A percentile compares a stretch with the other conserved stretches of the same genome.
phyloP scores from a whole-genome alignment of 2,329 filamentous ascomycete species.

The Hypomyces rosellus region DNA sequence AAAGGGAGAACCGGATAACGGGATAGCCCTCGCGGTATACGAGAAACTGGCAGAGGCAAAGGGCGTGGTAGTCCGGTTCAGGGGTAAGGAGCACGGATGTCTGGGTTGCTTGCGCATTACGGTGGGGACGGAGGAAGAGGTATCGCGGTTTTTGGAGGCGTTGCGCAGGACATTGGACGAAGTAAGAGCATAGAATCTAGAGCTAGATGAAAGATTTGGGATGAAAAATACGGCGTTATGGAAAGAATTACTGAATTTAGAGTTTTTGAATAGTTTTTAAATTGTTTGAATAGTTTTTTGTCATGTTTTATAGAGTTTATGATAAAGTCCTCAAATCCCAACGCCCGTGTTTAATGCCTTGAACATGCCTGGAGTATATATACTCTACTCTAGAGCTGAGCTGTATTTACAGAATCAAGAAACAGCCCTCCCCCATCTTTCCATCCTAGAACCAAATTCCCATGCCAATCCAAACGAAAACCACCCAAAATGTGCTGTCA shows the following conservation, averaged over 20 bases:
- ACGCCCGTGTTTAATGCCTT: background rate
- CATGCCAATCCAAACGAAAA: background rate
- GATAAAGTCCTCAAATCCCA: background rate
- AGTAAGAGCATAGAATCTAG: conserved; percentile 25
- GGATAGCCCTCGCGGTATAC: conserved; percentile 72
- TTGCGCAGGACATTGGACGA: conserved; percentile 47
- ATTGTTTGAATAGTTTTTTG: background rate
- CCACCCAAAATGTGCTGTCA: background rate
- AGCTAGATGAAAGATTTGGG: background rate
- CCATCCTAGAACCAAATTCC: too few species aligned
- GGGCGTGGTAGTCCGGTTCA: conserved; percentile 88
- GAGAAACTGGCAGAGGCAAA: conserved; percentile 75
- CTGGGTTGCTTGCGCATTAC: conserved; percentile 85
- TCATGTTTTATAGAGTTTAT: background rate
- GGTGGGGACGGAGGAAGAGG: conserved; percentile 82
- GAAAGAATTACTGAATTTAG: background rate
- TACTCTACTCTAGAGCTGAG: background rate
- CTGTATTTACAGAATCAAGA: conserved; percentile 3
- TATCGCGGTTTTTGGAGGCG: conserved; percentile 68
- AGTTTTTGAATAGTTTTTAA: background rate
- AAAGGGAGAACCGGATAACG: conserved; percentile 70
- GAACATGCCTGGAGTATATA: background rate
- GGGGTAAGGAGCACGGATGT: conserved; percentile 89
- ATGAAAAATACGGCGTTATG: background rate
- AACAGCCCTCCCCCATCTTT: too few species aligned